A percentile compares a stretch with the other conserved stretches of the same genome.
phyloP scores from a whole-genome alignment of 108 stramenopile species.

The Nannochloropsis gaditana region DNA sequence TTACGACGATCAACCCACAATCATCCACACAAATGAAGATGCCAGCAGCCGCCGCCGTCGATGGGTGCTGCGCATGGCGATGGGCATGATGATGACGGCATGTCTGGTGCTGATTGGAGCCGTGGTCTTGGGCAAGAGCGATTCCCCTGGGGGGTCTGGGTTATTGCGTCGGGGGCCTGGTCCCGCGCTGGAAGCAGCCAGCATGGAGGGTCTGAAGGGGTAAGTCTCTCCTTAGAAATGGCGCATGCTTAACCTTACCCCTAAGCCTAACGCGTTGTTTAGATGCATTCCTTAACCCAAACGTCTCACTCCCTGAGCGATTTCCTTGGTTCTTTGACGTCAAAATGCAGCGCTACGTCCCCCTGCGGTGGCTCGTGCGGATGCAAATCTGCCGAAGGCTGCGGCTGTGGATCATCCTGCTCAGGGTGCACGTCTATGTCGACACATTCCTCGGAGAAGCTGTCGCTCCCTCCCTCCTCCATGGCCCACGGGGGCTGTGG shows the following conservation, averaged over 20 bases:
- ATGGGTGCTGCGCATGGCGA: not conserved
- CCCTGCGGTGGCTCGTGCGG: not conserved
- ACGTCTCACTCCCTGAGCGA: too few relatives aligned
- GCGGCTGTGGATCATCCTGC: not conserved
- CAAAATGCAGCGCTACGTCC: not conserved
- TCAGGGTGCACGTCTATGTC: not conserved
- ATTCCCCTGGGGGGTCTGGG: not conserved
- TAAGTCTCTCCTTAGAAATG: not conserved
- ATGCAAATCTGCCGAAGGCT: not conserved
- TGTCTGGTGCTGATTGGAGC: not conserved
- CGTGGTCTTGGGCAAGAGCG: not conserved
- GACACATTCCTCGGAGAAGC: not conserved
- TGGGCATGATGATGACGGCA: not conserved
- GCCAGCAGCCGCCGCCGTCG: conserved; percentile 14
- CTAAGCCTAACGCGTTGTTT: too few relatives aligned
- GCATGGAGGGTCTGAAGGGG: not conserved
- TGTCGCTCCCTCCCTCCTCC: conserved; percentile 4
- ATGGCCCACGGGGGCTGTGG: conserved; percentile 1
- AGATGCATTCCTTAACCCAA: too few relatives aligned
- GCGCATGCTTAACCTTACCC: too few relatives aligned
- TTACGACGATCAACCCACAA: not conserved
- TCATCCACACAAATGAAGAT: not conserved
- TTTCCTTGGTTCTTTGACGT: too few relatives aligned
- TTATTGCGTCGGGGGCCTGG: not conserved
- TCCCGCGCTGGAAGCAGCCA: not conserved